Conservation (phyloP, 2,329 filamentous ascomycete genomes). For the Cytospora mali region DNA sequence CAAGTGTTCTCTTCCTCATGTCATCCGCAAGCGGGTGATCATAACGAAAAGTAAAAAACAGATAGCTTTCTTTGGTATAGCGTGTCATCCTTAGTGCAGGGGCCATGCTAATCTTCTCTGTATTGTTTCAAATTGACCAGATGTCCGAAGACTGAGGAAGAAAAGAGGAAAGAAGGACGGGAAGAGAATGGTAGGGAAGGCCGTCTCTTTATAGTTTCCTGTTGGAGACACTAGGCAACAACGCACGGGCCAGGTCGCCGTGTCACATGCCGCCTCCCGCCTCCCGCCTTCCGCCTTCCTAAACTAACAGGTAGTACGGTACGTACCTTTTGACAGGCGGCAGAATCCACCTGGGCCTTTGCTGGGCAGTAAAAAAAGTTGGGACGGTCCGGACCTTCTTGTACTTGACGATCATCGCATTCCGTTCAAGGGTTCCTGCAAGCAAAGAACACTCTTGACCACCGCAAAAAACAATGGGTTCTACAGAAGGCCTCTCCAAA, state of each 20-base stretch:
- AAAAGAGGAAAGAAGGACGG: neutral
- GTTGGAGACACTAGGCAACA: too few relatives aligned
- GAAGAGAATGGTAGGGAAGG: neutral
- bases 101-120: slow-evolving; percentile 64
- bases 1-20: slow-evolving; percentile 17
- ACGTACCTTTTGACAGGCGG: slow-evolving; percentile 11
- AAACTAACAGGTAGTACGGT: neutral
- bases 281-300: slow-evolving; percentile 4
- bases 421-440: neutral
- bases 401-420: slow-evolving; percentile 4
- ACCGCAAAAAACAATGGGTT: slow-evolving; percentile 10
- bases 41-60: slow-evolving; percentile 59
- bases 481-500: slow-evolving; percentile 1
- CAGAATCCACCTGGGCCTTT: slow-evolving; percentile 14
- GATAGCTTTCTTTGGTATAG: slow-evolving; percentile 66
- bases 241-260: neutral
- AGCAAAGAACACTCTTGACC: slow-evolving; percentile 4
- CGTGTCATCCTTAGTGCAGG: slow-evolving; percentile 93
- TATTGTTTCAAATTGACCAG: slow-evolving; percentile 18
- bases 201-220: slow-evolving; percentile 1
- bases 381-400: neutral
- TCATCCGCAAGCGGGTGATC: slow-evolving; percentile 6
- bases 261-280: neutral
- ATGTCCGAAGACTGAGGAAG: slow-evolving; percentile 17
- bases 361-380: slow-evolving; percentile 15